phyloP scores from a whole-genome alignment of 1,284 basidiomycete species.

The Malassezia arunalokei region DNA sequence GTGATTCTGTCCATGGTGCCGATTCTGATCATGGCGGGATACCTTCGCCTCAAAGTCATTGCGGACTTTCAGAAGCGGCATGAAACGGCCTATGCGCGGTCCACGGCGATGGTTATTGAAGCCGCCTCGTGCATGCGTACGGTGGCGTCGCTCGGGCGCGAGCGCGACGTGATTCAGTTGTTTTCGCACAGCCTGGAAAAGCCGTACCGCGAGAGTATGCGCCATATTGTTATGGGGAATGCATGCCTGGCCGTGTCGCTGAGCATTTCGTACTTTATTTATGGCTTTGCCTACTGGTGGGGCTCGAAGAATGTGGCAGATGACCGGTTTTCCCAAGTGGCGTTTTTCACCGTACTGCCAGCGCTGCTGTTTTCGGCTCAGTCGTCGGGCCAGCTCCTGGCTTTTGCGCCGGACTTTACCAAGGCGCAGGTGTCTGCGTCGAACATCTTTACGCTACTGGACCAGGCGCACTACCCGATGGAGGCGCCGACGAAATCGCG shows the following conservation, averaged over 20 bases:
- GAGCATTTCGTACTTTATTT: slow-evolving; percentile 37
- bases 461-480: slow-evolving; percentile 1
- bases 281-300: slow-evolving; percentile 40
- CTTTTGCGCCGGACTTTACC: slow-evolving; percentile 33
- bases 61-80: slow-evolving; percentile 36
- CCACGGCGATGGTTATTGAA: slow-evolving; percentile 32
- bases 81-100: slow-evolving; percentile 29
- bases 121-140: slow-evolving; percentile 31
- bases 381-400: slow-evolving; percentile 32
- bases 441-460: slow-evolving; percentile 29
- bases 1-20: slow-evolving; percentile 33
- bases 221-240: slow-evolving; percentile 29
- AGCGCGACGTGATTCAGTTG: slow-evolving; percentile 28
- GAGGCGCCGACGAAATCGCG: neutral
- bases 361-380: slow-evolving; percentile 36
- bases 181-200: slow-evolving; percentile 20
- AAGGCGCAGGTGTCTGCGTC: slow-evolving; percentile 32
- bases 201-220: slow-evolving; percentile 27
- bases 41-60: slow-evolving; percentile 31
- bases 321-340: slow-evolving; percentile 25
- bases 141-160: slow-evolving; percentile 25
- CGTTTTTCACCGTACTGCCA: slow-evolving; percentile 35
- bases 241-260: slow-evolving; percentile 28
- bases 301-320: slow-evolving; percentile 33
- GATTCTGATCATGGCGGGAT: slow-evolving; percentile 27